Base-by-base conservation (phyloP, 371 early-diverging fungal genomes). In the Synchytrium microbalum region DNA sequence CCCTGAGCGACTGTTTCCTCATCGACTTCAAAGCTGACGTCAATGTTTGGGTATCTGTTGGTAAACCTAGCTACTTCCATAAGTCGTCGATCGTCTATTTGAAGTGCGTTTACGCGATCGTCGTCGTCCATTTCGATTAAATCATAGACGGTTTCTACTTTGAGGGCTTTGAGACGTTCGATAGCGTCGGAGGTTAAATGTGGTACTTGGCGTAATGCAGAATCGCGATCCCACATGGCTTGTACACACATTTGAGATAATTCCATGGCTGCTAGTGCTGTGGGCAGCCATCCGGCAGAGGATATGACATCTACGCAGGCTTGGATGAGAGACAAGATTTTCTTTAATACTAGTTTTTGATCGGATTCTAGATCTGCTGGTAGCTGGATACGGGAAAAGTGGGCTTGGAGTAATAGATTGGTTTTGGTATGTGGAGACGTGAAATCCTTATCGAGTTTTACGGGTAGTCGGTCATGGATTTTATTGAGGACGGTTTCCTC, bases 271-370 rank as follows among this genome's bases (percentile, higher is more conserved):
- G 91, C 84, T 61, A 96, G 70, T 14, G 93, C 94, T 2, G 96
- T 93, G 0, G 84, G 77, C 60, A 96, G 80, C 93, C 93, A 95
- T 26, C 93, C 95, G 65, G 88, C 87, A 23, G 90, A 89, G 52
- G 92, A 88, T 55, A 95, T 86, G 13, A 98, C 96, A 75, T 98
- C 98, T 3, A 96, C 96, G 68, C 88, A 83, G 0, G 97, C 95
- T 70, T 98, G 96, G 53, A 98, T 66, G 38, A 98, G 74, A 19
- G 90, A 90, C 65, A 93, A 78, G 23, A 92, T 75, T 55, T 84
- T 82, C 2, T 78, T 72, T 29, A 95, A 72, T 26, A 95, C 78
- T 33, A 1, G 69, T 74, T 81, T 92, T 60, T 79, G 95, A 74
- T 98, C 98, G 8, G 90, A 84, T 56, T 89, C 88, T 64, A 96